Percentiles rank a stretch among this genome's conserved stretches.
phyloP scores from a whole-genome alignment of 495 filamentous ascomycete genomes.

The Cryomyces minteri region DNA sequence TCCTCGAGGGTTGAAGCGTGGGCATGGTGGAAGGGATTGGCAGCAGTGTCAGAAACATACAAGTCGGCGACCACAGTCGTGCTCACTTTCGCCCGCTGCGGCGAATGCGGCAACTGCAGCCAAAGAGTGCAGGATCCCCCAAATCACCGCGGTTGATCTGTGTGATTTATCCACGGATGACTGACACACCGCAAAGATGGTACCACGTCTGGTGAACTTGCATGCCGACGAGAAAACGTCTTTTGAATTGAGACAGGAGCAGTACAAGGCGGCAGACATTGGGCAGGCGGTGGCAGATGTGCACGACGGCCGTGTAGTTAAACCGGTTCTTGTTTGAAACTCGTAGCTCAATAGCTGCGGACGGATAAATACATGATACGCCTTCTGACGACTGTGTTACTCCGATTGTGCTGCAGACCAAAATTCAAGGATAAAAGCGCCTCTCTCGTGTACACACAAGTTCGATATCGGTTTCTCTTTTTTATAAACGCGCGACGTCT shows the following conservation, averaged over 20 bases:
- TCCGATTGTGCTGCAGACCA: no score
- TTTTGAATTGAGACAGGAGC: conserved; percentile 12
- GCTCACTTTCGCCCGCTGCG: conserved; percentile 20
- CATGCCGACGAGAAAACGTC: conserved; percentile 16
- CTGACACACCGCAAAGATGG: background rate
- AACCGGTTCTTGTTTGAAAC: conserved; percentile 14
- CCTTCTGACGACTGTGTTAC: no score
- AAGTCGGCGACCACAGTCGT: conserved; percentile 14
- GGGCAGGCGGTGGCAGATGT: conserved; percentile 26
- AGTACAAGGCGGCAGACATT: no score
- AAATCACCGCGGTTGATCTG: conserved; percentile 12
- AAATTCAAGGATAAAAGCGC: no score
- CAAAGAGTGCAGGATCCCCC: background rate
- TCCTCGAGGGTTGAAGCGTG: conserved; percentile 14
- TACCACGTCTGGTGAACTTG: conserved; percentile 15
- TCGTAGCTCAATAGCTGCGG: no score
- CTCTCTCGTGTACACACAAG: no score
- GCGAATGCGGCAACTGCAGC: conserved; percentile 15
- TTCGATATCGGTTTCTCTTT: no score
- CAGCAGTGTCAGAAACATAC: conserved; percentile 7
- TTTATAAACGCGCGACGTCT: no score
- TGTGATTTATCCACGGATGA: conserved; percentile 1
- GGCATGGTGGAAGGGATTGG: conserved; percentile 13
- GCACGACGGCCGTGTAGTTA: conserved; percentile 19
- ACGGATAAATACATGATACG: no score